A percentile compares a stretch with the other conserved stretches of the same genome.
Evolutionary conservation across 2,329 filamentous ascomycete species (phyloP).

Genomic region (Aspergillus sp.): DNA sequence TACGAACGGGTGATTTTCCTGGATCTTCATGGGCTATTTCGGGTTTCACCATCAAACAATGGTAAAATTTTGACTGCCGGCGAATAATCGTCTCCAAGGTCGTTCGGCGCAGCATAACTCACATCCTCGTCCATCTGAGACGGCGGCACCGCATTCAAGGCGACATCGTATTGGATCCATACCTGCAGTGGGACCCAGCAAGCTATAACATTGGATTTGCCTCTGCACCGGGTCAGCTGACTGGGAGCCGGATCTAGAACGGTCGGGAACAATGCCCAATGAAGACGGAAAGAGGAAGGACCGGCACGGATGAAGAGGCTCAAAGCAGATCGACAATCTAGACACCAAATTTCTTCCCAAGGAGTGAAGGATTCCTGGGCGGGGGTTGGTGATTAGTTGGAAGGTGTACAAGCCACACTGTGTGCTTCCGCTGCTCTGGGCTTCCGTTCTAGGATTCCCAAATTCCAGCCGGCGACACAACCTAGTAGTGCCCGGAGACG

Average conservation of each 20-base stretch:
- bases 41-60: constrained; percentile 16
- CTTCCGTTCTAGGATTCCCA: not conserved
- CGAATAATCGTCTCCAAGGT: not conserved
- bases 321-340: constrained; percentile 4
- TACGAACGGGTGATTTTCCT: not conserved
- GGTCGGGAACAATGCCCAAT: constrained; percentile 8
- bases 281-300: not conserved
- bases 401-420: not conserved
- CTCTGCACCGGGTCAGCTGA: constrained; percentile 7
- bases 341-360: not conserved
- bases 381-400: not conserved
- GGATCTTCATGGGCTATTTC: not conserved
- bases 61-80: not conserved
- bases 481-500: not conserved
- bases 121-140: not conserved
- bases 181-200: not conserved
- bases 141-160: not conserved
- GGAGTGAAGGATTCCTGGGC: not conserved
- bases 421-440: not conserved
- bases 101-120: not conserved
- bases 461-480: not conserved
- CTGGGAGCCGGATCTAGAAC: constrained; percentile 11
- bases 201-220: not conserved
- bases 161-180: not conserved
- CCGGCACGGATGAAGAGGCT: constrained; percentile 8